Base-by-base conservation (phyloP, 2,329 filamentous ascomycete species). In the Apiospora kogelbergensis region DNA sequence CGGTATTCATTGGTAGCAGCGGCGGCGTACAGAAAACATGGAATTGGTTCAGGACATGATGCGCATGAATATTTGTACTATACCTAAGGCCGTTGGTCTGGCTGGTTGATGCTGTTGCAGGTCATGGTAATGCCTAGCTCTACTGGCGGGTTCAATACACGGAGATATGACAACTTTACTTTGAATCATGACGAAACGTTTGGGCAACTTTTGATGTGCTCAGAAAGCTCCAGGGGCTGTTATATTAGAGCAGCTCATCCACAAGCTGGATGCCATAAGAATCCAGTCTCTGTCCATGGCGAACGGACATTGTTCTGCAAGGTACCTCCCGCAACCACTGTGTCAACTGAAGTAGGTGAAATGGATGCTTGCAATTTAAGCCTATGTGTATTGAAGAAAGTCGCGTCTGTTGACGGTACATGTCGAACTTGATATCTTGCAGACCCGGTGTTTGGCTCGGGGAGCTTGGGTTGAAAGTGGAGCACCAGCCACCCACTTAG, bases 11-110 rank as follows among this genome's bases (percentile, higher is more conserved):
- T 60, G 53, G 69, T 66, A 69, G 70, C 69, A 63, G 71, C 72
- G 67, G 70, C 57, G 76, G 75, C 73, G 74, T 75, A 74, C 63
- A 69, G 72, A 74, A 68, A 69, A 69, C 71, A 57, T 71, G 69
- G 60, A 68, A 70, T 65, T 67, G 42, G 65, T 66, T 33, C 44
- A 66, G 65, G 65, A 42, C 65, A 66, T 48, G 65, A 33, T 42
- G 63, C 65, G 40, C 30, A 66, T 48, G 41, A 66, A 26, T 42
- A 26, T 37, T 66, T 30, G 65, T 66, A 44, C 40, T 66, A 66
- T 46, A 66, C 33, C 33, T 33, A 33, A 33, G 42, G 7, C 53
- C 53, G n/a, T 60, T 60, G 53, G 53, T 60, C 30, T 60, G 53
- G 53, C 53, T 37, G 53, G 30, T 37, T n/a, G 30, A 37, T 30